Percentiles rank a stretch among this genome's conserved stretches.
These are phyloP conservation scores for Ophiosphaerella herpotricha DNA, from an alignment of 2,329 filamentous ascomycete genomes.

Conservation along the genomic window DNA sequence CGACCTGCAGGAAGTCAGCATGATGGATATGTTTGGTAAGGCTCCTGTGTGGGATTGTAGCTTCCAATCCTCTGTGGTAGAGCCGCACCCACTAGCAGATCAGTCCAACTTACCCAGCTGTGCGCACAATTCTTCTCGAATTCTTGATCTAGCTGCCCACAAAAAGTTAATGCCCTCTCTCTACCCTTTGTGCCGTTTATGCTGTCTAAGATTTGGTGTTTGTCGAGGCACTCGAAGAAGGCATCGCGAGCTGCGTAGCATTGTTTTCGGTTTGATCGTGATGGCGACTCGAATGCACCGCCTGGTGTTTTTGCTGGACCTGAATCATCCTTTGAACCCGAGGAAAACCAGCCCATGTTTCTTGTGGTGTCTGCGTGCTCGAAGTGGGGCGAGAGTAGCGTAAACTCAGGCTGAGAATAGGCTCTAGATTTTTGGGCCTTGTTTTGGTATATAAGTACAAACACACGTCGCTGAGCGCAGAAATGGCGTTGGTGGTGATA, in stretches of 20 bases:
- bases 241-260: slow-evolving; percentile 91
- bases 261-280: slow-evolving; percentile 75
- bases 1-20: slow-evolving; percentile 64
- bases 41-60: slow-evolving; percentile 8
- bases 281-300: slow-evolving; percentile 74
- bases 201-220: slow-evolving; percentile 77
- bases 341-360: slow-evolving; percentile 59
- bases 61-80: background rate
- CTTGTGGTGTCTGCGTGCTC: slow-evolving; percentile 6
- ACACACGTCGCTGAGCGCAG: background rate
- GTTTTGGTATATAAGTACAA: background rate
- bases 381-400: slow-evolving; percentile 12
- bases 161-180: slow-evolving; percentile 56
- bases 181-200: slow-evolving; percentile 62
- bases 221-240: slow-evolving; percentile 88
- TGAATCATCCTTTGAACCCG: slow-evolving; percentile 44
- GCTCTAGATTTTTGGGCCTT: slow-evolving; percentile 1
- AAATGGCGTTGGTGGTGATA: slow-evolving; percentile 1
- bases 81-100: background rate
- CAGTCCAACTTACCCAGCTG: slow-evolving; percentile 74
- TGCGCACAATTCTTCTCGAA: slow-evolving; percentile 87
- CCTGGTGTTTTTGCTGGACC: slow-evolving; percentile 51
- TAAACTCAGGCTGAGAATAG: slow-evolving; percentile 9
- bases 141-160: slow-evolving; percentile 62
- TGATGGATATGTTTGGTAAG: background rate